A percentile compares a stretch with the other conserved stretches of the same genome.
Evolutionary conservation across 2,329 filamentous ascomycete genomes (phyloP).

Genomic region (Graphiopsis chlorocephala): DNA sequence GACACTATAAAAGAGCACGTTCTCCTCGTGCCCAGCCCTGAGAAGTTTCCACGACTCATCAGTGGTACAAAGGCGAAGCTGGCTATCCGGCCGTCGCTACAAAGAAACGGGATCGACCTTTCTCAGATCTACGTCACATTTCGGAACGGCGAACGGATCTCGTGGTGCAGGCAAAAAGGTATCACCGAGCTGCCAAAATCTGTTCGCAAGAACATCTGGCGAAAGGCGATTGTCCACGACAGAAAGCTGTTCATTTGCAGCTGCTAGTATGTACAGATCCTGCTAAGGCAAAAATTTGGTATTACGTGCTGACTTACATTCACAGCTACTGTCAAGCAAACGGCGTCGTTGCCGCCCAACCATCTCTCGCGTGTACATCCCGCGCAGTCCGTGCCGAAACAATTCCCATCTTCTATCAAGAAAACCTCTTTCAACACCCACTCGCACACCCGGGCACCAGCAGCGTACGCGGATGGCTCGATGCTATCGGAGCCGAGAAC

Average conservation of each 20-base stretch:
- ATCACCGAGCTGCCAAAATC: not conserved
- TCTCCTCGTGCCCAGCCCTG: not conserved
- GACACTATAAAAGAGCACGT: not conserved
- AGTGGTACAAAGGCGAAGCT: not conserved
- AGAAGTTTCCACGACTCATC: not conserved
- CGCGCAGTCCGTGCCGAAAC: not conserved
- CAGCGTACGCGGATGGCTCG: conserved; percentile 3
- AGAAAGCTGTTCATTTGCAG: conserved; percentile 4
- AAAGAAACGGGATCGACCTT: not conserved
- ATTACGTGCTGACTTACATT: not conserved
- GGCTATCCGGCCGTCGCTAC: not conserved
- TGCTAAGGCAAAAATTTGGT: not conserved
- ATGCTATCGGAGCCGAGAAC: not conserved
- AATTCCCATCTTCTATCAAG: conserved; percentile 2
- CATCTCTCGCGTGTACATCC: conserved; percentile 2
- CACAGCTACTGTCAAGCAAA: not conserved
- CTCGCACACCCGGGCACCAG: not conserved
- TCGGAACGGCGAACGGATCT: not conserved
- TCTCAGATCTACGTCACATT: not conserved
- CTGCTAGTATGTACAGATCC: not conserved
- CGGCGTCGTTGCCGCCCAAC: not conserved
- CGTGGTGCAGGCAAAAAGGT: not conserved
- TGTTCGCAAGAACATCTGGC: conserved; percentile 1
- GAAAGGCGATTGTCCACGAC: not conserved
- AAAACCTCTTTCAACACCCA: not conserved